phyloP scores from a whole-genome alignment of 768 basidiomycete genomes.

The Butyriboletus loyo region DNA sequence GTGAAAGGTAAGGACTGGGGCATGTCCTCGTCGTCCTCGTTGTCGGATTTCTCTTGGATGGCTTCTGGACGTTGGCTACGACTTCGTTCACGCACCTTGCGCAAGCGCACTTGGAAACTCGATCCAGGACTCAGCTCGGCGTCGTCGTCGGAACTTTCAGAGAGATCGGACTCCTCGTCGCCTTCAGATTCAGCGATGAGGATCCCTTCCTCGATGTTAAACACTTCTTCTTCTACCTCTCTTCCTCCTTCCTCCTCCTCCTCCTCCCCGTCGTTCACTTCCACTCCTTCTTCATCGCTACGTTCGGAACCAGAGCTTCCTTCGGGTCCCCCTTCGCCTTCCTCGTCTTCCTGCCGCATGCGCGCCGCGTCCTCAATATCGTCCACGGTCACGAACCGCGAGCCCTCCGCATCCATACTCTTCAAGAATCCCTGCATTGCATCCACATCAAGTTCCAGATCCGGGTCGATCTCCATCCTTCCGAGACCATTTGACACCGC shows the following conservation, averaged over 20 bases:
- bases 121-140: constrained; percentile 31
- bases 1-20: constrained; percentile 20
- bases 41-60: constrained; percentile 10
- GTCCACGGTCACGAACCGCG: constrained; percentile 55
- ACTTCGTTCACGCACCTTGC: constrained; percentile 28
- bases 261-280: constrained; percentile 36
- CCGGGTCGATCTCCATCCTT: constrained; percentile 67
- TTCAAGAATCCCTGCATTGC: constrained; percentile 55
- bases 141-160: constrained; percentile 32
- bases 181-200: constrained; percentile 36
- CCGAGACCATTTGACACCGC: constrained; percentile 31
- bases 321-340: constrained; percentile 25
- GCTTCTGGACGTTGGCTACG: constrained; percentile 14
- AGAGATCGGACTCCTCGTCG: constrained; percentile 22
- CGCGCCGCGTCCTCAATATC: constrained; percentile 57
- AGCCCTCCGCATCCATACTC: constrained; percentile 49
- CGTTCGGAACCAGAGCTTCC: constrained; percentile 28
- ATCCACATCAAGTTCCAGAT: constrained; percentile 43
- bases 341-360: constrained; percentile 50
- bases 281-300: constrained; percentile 27
- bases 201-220: constrained; percentile 46
- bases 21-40: constrained; percentile 27
- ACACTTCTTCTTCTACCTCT: constrained; percentile 39
- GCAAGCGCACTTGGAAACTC: constrained; percentile 37
- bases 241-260: constrained; percentile 32